These are phyloP conservation scores for Aspergillus brunneoviolaceus DNA, from an alignment of 2,329 filamentous ascomycete genomes.

Conservation along the genomic window DNA sequence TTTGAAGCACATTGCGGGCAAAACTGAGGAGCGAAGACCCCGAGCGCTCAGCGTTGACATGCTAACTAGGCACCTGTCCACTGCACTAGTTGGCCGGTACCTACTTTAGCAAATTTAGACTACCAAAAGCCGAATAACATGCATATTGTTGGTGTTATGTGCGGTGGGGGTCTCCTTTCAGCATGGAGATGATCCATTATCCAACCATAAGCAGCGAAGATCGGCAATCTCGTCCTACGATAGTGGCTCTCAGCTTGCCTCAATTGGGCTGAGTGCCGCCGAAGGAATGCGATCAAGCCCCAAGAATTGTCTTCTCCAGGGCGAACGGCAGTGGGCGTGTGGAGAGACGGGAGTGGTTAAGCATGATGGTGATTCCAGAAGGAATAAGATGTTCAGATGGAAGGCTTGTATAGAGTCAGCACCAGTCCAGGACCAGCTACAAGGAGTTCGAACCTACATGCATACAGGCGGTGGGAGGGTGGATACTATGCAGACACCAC, in stretches of 20 bases:
- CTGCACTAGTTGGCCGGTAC: background rate
- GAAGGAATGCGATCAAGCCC: background rate
- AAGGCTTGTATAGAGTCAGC: background rate
- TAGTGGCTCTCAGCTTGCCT: background rate
- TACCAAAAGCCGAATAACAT: background rate
- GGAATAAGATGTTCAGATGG: background rate
- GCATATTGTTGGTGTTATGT: background rate
- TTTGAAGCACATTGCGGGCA: background rate
- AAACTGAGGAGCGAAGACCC: background rate
- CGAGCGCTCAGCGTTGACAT: background rate
- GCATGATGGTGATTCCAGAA: background rate
- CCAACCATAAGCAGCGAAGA: background rate
- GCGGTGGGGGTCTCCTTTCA: background rate
- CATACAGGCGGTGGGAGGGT: background rate
- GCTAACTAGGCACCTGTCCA: background rate
- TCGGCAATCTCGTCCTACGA: slow-evolving; percentile 1
- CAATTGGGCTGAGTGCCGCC: background rate
- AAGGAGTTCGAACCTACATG: background rate
- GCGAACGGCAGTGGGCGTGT: background rate
- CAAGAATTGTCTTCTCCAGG: background rate
- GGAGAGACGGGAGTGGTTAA: background rate
- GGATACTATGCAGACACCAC: background rate
- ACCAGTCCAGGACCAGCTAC: background rate
- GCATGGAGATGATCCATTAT: background rate
- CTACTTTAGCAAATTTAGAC: slow-evolving; percentile 1